Conservation (phyloP, 768 basidiomycete species). For the Lyophyllum shimeji region DNA sequence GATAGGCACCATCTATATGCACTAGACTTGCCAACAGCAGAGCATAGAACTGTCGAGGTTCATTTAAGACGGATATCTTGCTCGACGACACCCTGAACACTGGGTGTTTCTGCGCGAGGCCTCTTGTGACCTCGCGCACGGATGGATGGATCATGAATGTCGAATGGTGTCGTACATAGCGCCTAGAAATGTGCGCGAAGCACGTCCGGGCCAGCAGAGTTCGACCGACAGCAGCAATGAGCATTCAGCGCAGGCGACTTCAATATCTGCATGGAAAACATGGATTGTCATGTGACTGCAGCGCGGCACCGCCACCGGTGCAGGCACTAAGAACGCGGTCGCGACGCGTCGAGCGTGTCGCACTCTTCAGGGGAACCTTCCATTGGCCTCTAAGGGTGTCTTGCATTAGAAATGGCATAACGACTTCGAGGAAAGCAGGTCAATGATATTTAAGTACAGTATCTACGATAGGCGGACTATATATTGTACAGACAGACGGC, state of each 20-base stretch:
- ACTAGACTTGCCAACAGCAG: constrained; percentile 42
- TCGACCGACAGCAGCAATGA: background rate
- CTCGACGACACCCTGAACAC: constrained; percentile 43
- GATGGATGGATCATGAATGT: constrained; percentile 29
- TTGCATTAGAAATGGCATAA: no score
- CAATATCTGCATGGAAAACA: background rate
- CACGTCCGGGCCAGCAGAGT: constrained; percentile 1
- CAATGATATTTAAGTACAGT: background rate
- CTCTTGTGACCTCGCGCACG: constrained; percentile 35
- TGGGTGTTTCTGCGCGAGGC: constrained; percentile 43
- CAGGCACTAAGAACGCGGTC: no score
- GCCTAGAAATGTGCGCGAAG: background rate
- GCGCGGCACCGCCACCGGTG: no score
- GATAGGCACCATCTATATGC: background rate
- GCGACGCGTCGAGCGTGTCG: no score
- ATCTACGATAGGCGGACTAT: background rate
- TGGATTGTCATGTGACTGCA: constrained; percentile 16
- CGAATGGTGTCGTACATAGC: constrained; percentile 21
- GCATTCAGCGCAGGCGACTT: background rate
- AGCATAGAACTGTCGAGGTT: constrained; percentile 61
- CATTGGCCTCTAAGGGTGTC: no score
- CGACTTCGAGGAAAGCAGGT: background rate
- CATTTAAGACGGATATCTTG: constrained; percentile 52
- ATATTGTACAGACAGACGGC: background rate
- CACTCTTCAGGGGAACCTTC: no score